A percentile compares a stretch with the other conserved stretches of the same genome.
Conservation (phyloP, 208 protist genomes). For the Trichomonas vaginalis region DNA sequence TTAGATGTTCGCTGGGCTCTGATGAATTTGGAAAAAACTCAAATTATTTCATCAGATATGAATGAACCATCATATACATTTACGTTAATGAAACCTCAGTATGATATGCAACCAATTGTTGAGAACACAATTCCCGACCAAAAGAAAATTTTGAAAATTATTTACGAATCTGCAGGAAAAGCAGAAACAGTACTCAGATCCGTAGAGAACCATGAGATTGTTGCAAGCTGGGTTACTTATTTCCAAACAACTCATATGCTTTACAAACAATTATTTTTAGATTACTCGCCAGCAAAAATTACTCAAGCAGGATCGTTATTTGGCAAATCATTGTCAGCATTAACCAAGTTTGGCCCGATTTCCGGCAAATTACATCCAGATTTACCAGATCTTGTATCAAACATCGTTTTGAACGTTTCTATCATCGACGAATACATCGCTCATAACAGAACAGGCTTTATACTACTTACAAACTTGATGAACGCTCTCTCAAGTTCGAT, state of each 20-base stretch:
- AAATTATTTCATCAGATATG: not conserved
- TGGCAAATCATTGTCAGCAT: not conserved
- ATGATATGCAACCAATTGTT: not conserved
- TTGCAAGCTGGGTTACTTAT: not conserved
- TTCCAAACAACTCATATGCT: not conserved
- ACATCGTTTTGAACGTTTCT: not conserved
- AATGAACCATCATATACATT: not conserved
- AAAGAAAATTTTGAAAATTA: not conserved
- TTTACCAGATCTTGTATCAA: not conserved
- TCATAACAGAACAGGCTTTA: not conserved
- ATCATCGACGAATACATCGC: not conserved
- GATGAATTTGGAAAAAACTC: not conserved
- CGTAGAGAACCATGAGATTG: not conserved
- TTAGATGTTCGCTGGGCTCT: not conserved
- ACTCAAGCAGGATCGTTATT: not conserved
- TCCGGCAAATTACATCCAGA: not conserved
- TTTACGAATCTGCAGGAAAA: not conserved
- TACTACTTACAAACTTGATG: not conserved
- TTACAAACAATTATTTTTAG: not conserved
- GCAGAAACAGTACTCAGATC: not conserved
- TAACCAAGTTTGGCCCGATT: not conserved
- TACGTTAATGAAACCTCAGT: not conserved
- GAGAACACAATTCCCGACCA: not conserved
- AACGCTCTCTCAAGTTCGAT: not conserved
- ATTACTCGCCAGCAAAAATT: not conserved